These are phyloP conservation scores for Spiromastix sp. DNA, from an alignment of 2,329 filamentous ascomycete genomes.

Conservation along the genomic window DNA sequence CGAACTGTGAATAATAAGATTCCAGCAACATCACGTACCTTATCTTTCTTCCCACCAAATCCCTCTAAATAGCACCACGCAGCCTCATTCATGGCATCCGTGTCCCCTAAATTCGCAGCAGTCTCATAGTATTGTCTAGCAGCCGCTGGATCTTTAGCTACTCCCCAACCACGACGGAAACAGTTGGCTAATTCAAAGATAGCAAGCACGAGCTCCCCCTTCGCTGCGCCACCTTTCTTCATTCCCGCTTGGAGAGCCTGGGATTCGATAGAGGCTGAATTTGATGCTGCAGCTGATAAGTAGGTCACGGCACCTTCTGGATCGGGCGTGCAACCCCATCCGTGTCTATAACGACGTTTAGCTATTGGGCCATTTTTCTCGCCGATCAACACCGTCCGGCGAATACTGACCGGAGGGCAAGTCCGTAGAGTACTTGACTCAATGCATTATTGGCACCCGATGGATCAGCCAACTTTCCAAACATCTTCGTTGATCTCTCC, in stretches of 20 bases:
- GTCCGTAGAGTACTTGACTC: slow-evolving; percentile 89
- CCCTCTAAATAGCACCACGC: slow-evolving; percentile 94
- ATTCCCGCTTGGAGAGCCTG: slow-evolving; percentile 76
- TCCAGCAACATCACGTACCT: slow-evolving; percentile 53
- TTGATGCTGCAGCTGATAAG: slow-evolving; percentile 78
- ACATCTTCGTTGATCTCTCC: slow-evolving; percentile 70
- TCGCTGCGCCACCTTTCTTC: slow-evolving; percentile 87
- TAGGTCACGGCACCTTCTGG: slow-evolving; percentile 67
- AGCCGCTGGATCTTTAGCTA: slow-evolving; percentile 73
- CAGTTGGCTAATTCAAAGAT: slow-evolving; percentile 74
- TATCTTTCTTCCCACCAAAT: slow-evolving; percentile 97
- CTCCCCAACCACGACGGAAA: slow-evolving; percentile 92
- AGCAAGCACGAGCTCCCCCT: slow-evolving; percentile 89
- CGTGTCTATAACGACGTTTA: slow-evolving; percentile 52
- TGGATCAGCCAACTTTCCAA: slow-evolving; percentile 72
- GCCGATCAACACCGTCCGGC: slow-evolving; percentile 2
- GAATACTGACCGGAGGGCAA: slow-evolving; percentile 64
- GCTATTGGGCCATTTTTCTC: slow-evolving; percentile 5
- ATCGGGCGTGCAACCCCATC: slow-evolving; percentile 77
- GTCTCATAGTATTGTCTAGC: slow-evolving; percentile 93
- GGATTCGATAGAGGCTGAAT: slow-evolving; percentile 78
- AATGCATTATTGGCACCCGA: slow-evolving; percentile 81
- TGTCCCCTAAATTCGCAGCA: slow-evolving; percentile 89
- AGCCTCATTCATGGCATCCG: slow-evolving; percentile 94
- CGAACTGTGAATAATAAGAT: neutral